These are phyloP conservation scores for Penicillium bovifimosum DNA, from an alignment of 495 filamentous ascomycete genomes.

Conservation along the genomic window DNA sequence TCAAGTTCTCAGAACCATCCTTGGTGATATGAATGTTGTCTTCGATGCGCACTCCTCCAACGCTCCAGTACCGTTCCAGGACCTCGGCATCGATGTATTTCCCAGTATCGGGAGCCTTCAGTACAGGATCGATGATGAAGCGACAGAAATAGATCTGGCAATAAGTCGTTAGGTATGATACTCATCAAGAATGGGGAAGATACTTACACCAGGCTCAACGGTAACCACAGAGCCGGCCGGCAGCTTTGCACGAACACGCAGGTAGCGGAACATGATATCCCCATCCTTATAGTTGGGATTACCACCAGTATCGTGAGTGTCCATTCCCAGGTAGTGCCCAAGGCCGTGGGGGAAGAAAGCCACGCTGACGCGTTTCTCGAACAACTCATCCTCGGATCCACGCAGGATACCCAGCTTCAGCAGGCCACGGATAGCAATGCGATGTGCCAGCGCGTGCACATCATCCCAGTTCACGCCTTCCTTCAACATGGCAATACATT, in stretches of 20 bases:
- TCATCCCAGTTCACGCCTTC: slow-evolving; percentile 80
- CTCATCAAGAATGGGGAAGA: no score
- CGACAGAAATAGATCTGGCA: slow-evolving; percentile 83
- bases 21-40: slow-evolving; percentile 74
- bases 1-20: slow-evolving; percentile 73
- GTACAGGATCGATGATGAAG: slow-evolving; percentile 83
- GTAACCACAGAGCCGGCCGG: slow-evolving; percentile 78
- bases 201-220: slow-evolving; percentile 76
- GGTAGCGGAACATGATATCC: slow-evolving; percentile 79
- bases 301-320: slow-evolving; percentile 89
- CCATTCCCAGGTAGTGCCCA: slow-evolving; percentile 90
- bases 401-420: slow-evolving; percentile 69
- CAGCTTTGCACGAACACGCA: slow-evolving; percentile 72
- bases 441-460: slow-evolving; percentile 72
- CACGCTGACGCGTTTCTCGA: slow-evolving; percentile 66
- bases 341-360: slow-evolving; percentile 93
- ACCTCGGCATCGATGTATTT: slow-evolving; percentile 70
- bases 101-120: slow-evolving; percentile 61
- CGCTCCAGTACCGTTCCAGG: slow-evolving; percentile 78
- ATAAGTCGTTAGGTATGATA: neutral
- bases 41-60: slow-evolving; percentile 79
- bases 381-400: slow-evolving; percentile 62
- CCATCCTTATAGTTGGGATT: slow-evolving; percentile 78
- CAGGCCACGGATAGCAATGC: slow-evolving; percentile 75
- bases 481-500: slow-evolving; percentile 67